Evolutionary conservation across 2,329 filamentous ascomycete species (phyloP).

Genomic region (Paraphaeosphaeria sporulosa): DNA sequence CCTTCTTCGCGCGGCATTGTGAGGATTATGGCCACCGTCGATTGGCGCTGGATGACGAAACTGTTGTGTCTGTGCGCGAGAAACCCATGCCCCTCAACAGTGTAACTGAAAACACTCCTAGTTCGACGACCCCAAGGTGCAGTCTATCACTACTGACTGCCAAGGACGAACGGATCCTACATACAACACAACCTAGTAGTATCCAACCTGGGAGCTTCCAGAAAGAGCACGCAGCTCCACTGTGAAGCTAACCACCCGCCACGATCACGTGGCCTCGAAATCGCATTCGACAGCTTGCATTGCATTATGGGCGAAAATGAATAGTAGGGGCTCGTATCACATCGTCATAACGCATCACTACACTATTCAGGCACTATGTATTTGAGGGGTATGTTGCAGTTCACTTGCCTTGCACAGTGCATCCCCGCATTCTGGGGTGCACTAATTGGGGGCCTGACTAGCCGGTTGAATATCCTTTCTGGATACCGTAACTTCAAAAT

Average conservation of each 20-base stretch:
- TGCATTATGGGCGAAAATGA: not conserved
- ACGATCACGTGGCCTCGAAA: not conserved
- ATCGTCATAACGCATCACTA: not conserved
- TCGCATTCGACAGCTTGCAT: not conserved
- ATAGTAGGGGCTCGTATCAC: not conserved
- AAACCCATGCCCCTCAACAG: not conserved
- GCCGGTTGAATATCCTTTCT: not conserved
- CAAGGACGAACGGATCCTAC: too few species aligned
- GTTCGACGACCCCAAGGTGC: too few species aligned
- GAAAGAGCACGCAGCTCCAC: too few species aligned
- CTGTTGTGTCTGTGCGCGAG: not conserved
- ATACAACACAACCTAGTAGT: too few species aligned
- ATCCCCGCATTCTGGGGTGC: conserved; percentile 3
- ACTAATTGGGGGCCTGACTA: not conserved
- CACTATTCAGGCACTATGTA: too few species aligned
- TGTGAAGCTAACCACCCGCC: too few species aligned
- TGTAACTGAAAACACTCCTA: not conserved
- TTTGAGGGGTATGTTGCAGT: conserved; percentile 6
- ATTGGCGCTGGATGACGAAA: not conserved
- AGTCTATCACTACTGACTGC: too few species aligned
- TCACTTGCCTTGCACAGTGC: not conserved
- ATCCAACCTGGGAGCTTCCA: too few species aligned
- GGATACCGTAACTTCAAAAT: not conserved
- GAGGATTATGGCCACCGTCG: too few species aligned
- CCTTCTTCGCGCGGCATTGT: too few species aligned